Conservation (phyloP, 352 stramenopile genomes). For the Globisporangium ultimum region DNA sequence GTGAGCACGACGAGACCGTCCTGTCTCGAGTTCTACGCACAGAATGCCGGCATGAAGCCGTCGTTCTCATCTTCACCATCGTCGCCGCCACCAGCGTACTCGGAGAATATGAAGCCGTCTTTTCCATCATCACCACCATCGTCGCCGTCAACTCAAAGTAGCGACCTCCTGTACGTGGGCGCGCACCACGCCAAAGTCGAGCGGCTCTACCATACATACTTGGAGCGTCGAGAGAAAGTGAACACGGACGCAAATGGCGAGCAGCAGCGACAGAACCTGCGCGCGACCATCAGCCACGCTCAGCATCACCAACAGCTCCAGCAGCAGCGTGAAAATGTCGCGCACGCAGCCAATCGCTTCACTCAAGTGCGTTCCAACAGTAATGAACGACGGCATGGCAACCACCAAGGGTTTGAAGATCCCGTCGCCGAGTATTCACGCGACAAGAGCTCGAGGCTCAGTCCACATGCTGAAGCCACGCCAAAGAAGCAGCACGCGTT, state of each 20-base stretch:
- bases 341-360: neutral
- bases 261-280: neutral
- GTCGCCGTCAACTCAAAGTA: neutral
- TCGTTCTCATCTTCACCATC: no score
- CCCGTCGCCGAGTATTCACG: neutral
- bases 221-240: slow-evolving; percentile 2
- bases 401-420: neutral
- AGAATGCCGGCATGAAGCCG: neutral
- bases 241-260: slow-evolving; percentile 1
- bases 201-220: slow-evolving; percentile 8
- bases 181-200: slow-evolving; percentile 1
- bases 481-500: slow-evolving; percentile 8
- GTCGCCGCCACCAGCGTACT: no score
- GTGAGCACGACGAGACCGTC: neutral
- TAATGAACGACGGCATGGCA: neutral
- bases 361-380: neutral
- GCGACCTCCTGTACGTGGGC: slow-evolving; percentile 7
- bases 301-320: slow-evolving; percentile 6
- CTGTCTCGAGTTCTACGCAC: neutral
- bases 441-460: neutral
- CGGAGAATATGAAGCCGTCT: no score
- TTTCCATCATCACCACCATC: neutral
- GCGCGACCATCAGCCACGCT: neutral
- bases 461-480: neutral
- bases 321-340: neutral